phyloP scores from a whole-genome alignment of 164 flowering plant species.

The Annona squamosa region DNA sequence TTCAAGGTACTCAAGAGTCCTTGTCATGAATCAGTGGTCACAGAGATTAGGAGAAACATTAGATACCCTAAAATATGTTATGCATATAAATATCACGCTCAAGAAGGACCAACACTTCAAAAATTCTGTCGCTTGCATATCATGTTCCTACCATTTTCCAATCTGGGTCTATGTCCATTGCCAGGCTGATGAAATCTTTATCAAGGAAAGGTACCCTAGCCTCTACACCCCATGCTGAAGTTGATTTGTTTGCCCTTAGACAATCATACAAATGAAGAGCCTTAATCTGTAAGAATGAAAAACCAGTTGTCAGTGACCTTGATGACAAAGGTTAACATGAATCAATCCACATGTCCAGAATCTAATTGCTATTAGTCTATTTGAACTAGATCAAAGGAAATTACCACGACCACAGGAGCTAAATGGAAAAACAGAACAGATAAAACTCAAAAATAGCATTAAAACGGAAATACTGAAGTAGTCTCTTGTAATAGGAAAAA shows the following conservation, averaged over 20 bases:
- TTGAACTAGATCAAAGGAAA: not conserved
- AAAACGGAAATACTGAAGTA: not conserved
- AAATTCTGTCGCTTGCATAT: not conserved
- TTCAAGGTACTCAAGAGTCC: not conserved
- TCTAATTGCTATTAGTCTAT: not conserved
- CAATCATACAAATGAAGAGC: constrained; percentile 64
- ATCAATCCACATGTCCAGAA: not conserved
- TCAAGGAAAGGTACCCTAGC: constrained; percentile 98
- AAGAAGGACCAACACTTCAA: not conserved
- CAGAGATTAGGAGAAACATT: not conserved
- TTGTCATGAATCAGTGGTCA: not conserved
- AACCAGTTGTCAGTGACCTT: constrained; percentile 10
- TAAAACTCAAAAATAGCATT: not conserved
- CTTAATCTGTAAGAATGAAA: constrained; percentile 54
- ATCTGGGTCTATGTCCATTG: constrained; percentile 92
- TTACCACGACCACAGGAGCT: not conserved
- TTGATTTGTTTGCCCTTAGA: constrained; percentile 91
- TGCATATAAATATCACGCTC: not conserved
- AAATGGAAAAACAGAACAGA: not conserved
- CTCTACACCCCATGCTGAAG: constrained; percentile 99
- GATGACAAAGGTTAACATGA: not conserved
- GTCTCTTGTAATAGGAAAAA: not conserved
- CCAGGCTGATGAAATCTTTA: constrained; percentile 68
- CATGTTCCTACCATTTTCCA: constrained; percentile 73
- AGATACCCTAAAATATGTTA: not conserved